Evolutionary conservation across 2,329 filamentous ascomycete genomes (phyloP), one percentile per base, ranked within the genome.

Genomic region (Diaporthe citrichinensis): DNA sequence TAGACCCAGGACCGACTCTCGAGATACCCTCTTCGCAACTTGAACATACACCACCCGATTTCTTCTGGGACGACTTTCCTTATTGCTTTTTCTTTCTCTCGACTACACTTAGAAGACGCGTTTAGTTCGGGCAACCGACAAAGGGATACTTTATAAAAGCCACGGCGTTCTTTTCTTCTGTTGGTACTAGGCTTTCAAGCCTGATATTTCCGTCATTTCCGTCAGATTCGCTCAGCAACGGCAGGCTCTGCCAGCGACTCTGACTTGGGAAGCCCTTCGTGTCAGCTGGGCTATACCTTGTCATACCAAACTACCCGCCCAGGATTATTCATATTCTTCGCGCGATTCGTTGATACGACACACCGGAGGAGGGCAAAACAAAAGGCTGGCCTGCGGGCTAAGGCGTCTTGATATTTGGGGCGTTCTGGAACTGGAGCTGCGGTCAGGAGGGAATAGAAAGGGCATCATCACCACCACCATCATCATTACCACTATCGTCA

Each of bases 51-150:
- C 36, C 34, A 69, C 65, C 34, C 62, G 39, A 55, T 71, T 46
- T 62, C 31, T 36, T 49, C 55, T 49, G 51, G 46, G 59, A 71
- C 31, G 2, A 75, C 44, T 73, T 76, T 74, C 28, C 41, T 59
- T 73, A 55, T 49, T 73, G 65, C 23, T 69, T 69, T 67, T 69
- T 20, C 34, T 34, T 68, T 28, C 34, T 68, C 65, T 69, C 36
- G 51, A 53, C 65, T 67, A 68, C 62, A 72, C 49, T 53, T 76
- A 75, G 62, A 76, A 75, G 73, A 75, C 67, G 69, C 71, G 73
- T 74, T 75, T 75, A 71, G 59, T 65, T 75, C 75, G 75, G 75
- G 75, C 75, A 58, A 76, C 75, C 75, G 75, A 76, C 62, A 76
- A 76, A 71, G 62, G 73, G 46, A 65, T 51, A 34, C 36, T 53